Conservation (phyloP, 2,329 filamentous ascomycete species). For the Cercospora brassicicola region DNA sequence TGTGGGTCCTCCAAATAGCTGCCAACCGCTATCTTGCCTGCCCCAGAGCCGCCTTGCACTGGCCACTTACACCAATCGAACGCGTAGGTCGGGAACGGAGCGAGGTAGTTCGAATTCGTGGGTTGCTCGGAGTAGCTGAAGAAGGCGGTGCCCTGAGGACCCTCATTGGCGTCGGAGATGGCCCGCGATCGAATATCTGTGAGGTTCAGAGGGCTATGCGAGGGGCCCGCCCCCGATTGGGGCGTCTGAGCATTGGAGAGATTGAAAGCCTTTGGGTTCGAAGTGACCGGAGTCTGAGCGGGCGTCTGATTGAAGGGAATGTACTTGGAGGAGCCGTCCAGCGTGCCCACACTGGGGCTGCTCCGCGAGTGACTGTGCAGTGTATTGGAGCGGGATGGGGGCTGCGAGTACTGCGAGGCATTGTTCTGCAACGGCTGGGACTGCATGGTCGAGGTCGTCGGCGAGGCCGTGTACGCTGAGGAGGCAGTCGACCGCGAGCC, state of each 20-base stretch:
- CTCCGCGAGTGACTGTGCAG: slow-evolving; percentile 76
- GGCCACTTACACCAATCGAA: slow-evolving; percentile 99
- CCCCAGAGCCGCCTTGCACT: slow-evolving; percentile 69
- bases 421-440: slow-evolving; percentile 52
- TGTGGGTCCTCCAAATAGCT: slow-evolving; percentile 98
- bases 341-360: slow-evolving; percentile 64
- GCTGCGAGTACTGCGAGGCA: slow-evolving; percentile 57
- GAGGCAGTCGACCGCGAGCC: slow-evolving; percentile 55
- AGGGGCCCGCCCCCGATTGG: slow-evolving; percentile 55
- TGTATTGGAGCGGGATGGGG: slow-evolving; percentile 65
- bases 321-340: slow-evolving; percentile 54
- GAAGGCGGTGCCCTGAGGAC: slow-evolving; percentile 58
- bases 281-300: slow-evolving; percentile 48
- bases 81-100: slow-evolving; percentile 93
- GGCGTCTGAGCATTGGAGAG: slow-evolving; percentile 61
- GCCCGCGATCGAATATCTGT: slow-evolving; percentile 87
- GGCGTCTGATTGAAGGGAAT: slow-evolving; percentile 66
- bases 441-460: slow-evolving; percentile 58
- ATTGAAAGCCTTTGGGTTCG: slow-evolving; percentile 53
- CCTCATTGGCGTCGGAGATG: slow-evolving; percentile 77
- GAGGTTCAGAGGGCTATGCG: slow-evolving; percentile 85
- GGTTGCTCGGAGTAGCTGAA: slow-evolving; percentile 67
- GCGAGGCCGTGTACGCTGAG: slow-evolving; percentile 59
- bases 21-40: slow-evolving; percentile 89
- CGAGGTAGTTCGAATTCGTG: slow-evolving; percentile 86